These are phyloP conservation scores for Populus pruinosa DNA, from an alignment of 345 rosid genomes.

Conservation along the genomic window DNA sequence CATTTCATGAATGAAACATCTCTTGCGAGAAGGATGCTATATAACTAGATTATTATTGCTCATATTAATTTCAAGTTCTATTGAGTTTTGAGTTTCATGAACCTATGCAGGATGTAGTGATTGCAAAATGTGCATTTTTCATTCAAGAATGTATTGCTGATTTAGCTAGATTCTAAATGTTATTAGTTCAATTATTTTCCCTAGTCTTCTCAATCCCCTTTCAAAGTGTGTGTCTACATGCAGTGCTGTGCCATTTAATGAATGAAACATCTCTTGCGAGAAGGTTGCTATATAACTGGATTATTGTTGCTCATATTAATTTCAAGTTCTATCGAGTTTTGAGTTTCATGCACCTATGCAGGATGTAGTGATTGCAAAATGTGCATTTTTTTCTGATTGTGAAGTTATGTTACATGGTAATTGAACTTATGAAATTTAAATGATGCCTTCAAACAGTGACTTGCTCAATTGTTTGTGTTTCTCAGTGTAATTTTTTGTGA, in stretches of 20 bases:
- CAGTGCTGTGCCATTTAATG: background rate
- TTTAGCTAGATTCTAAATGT: background rate
- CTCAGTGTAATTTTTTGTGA: slow-evolving; percentile 95
- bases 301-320: background rate
- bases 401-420: background rate
- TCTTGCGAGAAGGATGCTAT: too few relatives aligned
- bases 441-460: slow-evolving; percentile 1
- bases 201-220: background rate
- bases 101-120: background rate
- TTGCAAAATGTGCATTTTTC: background rate
- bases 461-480: slow-evolving; percentile 6
- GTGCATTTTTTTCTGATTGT: background rate
- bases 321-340: background rate
- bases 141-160: background rate
- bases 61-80: background rate
- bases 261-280: background rate
- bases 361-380: background rate
- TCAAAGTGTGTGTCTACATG: background rate
- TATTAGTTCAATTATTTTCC: background rate
- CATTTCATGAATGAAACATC: background rate
- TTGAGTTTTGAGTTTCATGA: background rate
- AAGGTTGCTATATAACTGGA: too few relatives aligned
- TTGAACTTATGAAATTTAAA: background rate
- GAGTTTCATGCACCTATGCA: background rate
- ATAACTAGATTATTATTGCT: background rate